These are phyloP conservation scores for Laburnicola sp. DNA, from an alignment of 2,329 filamentous ascomycete species.

Conservation along the genomic window DNA sequence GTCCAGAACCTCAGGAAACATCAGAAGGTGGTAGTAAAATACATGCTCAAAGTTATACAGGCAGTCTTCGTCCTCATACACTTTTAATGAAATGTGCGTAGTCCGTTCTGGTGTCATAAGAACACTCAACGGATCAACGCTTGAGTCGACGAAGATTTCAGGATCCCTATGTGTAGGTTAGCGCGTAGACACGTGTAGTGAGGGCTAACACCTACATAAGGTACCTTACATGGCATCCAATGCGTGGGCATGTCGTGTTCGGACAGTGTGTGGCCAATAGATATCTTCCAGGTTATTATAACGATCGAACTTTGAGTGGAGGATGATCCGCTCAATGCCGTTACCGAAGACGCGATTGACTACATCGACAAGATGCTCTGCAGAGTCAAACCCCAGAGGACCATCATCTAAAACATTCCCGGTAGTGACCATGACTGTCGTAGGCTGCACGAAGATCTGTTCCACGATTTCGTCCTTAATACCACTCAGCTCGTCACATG, in stretches of 20 bases:
- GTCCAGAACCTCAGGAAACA: not conserved
- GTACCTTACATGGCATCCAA: not conserved
- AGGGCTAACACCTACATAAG: not conserved
- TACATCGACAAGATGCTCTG: constrained; percentile 14
- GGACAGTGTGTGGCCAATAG: constrained; percentile 8
- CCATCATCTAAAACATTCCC: not conserved
- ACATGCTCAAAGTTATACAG: not conserved
- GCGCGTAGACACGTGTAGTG: not conserved
- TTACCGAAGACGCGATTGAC: constrained; percentile 12
- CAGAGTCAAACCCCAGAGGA: constrained; percentile 4
- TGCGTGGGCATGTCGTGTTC: not conserved
- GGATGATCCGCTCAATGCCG: constrained; percentile 8
- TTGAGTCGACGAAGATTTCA: not conserved
- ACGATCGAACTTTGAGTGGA: not conserved
- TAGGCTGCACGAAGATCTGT: constrained; percentile 6
- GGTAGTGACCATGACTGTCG: constrained; percentile 7
- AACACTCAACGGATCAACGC: not conserved
- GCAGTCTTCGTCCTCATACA: not conserved
- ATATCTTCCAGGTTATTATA: constrained; percentile 2
- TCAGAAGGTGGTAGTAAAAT: not conserved
- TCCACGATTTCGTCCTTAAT: constrained; percentile 8
- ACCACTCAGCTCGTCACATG: constrained; percentile 4
- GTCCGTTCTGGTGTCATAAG: constrained; percentile 11
- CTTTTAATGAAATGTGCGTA: not conserved
- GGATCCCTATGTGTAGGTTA: not conserved